phyloP scores from a whole-genome alignment of 805 yeast genomes.

The Candida broadrunensis region DNA sequence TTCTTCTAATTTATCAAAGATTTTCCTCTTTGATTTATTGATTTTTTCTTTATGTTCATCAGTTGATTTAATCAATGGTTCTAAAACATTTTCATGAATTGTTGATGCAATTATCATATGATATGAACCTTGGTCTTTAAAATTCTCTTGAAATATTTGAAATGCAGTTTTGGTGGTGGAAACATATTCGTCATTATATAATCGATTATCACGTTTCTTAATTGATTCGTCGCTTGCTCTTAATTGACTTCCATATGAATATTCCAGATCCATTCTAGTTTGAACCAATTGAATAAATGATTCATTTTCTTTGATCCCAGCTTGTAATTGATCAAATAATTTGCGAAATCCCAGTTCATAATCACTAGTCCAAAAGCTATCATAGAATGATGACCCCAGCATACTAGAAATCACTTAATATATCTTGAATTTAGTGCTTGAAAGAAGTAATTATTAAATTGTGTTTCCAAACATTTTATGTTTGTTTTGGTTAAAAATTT shows the following conservation, averaged over 20 bases:
- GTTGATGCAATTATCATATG: slow-evolving; percentile 62
- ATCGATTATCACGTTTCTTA: slow-evolving; percentile 32
- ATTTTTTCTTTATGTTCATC: slow-evolving; percentile 67
- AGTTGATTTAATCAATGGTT: slow-evolving; percentile 76
- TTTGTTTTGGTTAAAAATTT: too few relatives aligned
- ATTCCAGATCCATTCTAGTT: slow-evolving; percentile 71
- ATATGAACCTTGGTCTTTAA: slow-evolving; percentile 54
- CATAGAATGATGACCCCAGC: slow-evolving; percentile 51
- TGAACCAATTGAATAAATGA: slow-evolving; percentile 65
- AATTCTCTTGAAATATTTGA: slow-evolving; percentile 52
- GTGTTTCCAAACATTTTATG: too few relatives aligned
- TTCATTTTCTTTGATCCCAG: slow-evolving; percentile 68
- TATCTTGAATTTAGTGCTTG: too few relatives aligned
- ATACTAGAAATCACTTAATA: too few relatives aligned
- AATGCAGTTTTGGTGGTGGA: slow-evolving; percentile 63
- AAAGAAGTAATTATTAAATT: too few relatives aligned
- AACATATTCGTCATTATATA: slow-evolving; percentile 53
- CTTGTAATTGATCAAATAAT: slow-evolving; percentile 51
- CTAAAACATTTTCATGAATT: slow-evolving; percentile 57
- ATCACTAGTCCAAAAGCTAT: slow-evolving; percentile 75
- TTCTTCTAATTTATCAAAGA: slow-evolving; percentile 48
- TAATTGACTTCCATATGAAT: slow-evolving; percentile 58
- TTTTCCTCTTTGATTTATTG: slow-evolving; percentile 53
- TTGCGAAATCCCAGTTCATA: slow-evolving; percentile 51
- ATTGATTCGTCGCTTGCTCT: slow-evolving; percentile 21